Percentiles rank a stretch among this genome's conserved stretches.
phyloP scores from a whole-genome alignment of 2,329 filamentous ascomycete genomes.

The Trichoderma koningiopsis region DNA sequence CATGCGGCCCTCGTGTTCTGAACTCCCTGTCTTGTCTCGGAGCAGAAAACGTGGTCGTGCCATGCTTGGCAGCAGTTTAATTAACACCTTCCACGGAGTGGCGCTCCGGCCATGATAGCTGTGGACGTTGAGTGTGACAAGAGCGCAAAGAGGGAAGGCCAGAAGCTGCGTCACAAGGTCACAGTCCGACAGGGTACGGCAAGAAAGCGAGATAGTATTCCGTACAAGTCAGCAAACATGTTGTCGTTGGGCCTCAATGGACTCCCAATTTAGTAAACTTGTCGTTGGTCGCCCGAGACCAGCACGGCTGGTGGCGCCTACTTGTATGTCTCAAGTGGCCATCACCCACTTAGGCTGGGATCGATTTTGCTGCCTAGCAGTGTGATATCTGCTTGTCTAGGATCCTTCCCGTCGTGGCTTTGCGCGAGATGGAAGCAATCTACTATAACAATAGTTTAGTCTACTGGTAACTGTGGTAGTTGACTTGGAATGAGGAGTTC shows the following conservation, averaged over 20 bases:
- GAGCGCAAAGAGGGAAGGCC: neutral
- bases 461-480: neutral
- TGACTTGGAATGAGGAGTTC: neutral
- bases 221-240: neutral
- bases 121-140: constrained; percentile 14
- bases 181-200: constrained; percentile 19
- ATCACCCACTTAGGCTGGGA: neutral
- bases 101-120: neutral
- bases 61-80: neutral
- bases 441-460: neutral
- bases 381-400: constrained; percentile 7
- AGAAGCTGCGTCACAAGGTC: constrained; percentile 15
- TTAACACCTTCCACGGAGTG: neutral
- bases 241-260: constrained; percentile 12
- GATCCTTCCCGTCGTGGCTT: constrained; percentile 3
- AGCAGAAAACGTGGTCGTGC: constrained; percentile 13
- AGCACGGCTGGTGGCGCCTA: constrained; percentile 2
- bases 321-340: constrained; percentile 6
- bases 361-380: neutral
- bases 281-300: constrained; percentile 15
- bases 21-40: constrained; percentile 4
- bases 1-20: neutral
- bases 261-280: neutral
- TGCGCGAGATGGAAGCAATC: neutral
- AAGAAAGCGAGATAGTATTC: constrained; percentile 16